Base-by-base conservation (phyloP, 75 land plant species). In the Adiantum capillusveneris region DNA sequence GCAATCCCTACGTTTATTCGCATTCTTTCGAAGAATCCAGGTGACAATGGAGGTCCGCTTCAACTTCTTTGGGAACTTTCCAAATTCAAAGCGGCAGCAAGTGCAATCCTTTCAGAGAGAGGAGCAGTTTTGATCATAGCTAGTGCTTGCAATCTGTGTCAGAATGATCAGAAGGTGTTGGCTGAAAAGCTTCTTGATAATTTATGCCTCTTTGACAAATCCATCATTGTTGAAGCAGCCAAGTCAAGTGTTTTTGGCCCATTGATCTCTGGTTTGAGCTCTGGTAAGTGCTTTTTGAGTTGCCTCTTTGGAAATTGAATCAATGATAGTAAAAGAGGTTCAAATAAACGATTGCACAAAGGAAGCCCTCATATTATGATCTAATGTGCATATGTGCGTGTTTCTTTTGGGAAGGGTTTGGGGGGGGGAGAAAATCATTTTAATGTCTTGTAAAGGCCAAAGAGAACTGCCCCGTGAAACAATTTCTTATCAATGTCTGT, bases 1-100 rank as follows among this genome's bases (percentile, higher is more conserved):
- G 69, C 65, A 25, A 62, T 66, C 25, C 66, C 69, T 34, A 24
- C 45, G 31, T 43, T 66, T 18, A 5, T 66, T 17, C 69, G 69
- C 26, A 41, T 66, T 13, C 53, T 66, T n/a, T 36, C 31, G 45
- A 66, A 46, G 30, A 51, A 44, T 25, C 69, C 56, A 36, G 69
- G 68, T 21, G 67, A 39, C 20, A 43, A 61, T 61, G 50, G 50
- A 6, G 65, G 57, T 42, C 57, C 69, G 7, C 50, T 66, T 1
- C 65, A 61, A 36, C 69, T 66, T 61, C 69, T 66, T 44, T 53
- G 65, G 69, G 69, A 66, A 44, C 41, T 66, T 20, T 66, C 69
- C 18, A 61, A 66, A 25, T 25, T 20, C 28, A 50, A 66, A 31
- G 19, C 36, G 22, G 69, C 67, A 36, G 58, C 44, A 25, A 26